Base-by-base conservation (phyloP, 345 rosid genomes). In the Rhizophora mangle region DNA sequence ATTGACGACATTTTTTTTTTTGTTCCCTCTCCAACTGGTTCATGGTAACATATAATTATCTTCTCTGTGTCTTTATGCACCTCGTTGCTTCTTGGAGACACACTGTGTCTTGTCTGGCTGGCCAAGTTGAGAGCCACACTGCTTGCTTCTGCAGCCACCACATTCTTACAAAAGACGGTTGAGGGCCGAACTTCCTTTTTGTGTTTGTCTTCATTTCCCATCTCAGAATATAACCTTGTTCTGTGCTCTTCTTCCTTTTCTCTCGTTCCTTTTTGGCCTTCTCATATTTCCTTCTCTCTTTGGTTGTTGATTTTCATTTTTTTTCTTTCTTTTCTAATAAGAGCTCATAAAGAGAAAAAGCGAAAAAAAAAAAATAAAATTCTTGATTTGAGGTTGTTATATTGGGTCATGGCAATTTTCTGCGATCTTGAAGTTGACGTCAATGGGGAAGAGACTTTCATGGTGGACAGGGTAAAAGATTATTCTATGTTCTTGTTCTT, bases 381-480 rank as follows among this genome's bases (percentile, higher is more conserved):
- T 72, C 79, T 74, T 69, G 72, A 22, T 77, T 39, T 79, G 72
- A 77, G 18, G 53, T 61, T 78, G 58, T 71, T 63, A 5, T 64
- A 76, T 62, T 68, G 67, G 76, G 83, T 76, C 79, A 91, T 91
- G 97, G 88, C 83, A 70, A 79, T 71, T 80, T 80, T 83, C 78
- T 91, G 96, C 85, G 88, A 85, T 81, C 96, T 94, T 82, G 87
- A 94, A 80, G 96, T 88, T 29, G 97, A 94, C 81, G 85, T 94
- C 78, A 94, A 94, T 79, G 97, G 96, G 19, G 93, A 87, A 81
- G 93, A 88, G 82, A 87, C 92, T 62, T 85, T 88, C 81, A 65
- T 89, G 80, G 87, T 94, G 34, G 79, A 86, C 80, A 91, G 85
- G 98, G 98, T 91, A 80, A 70, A 63, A 20, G 19, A 43, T 11